These are phyloP conservation scores for Fistulifera solaris DNA, from an alignment of 108 stramenopile species.

Conservation along the genomic window DNA sequence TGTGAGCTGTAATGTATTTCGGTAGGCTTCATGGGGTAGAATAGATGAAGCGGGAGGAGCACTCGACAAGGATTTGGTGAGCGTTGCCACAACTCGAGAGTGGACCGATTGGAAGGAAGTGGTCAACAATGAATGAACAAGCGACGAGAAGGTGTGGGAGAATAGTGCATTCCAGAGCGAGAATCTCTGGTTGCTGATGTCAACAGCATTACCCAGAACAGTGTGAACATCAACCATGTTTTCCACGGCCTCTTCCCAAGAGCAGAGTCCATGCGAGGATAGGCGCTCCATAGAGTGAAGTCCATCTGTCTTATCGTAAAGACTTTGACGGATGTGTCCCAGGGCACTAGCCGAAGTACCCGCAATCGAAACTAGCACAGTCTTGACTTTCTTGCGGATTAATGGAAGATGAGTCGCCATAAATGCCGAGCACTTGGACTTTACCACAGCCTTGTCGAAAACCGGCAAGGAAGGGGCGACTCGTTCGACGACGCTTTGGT, in stretches of 20 bases:
- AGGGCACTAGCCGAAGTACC: slow-evolving; percentile 78
- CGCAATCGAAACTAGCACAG: slow-evolving; percentile 66
- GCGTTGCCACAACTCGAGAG: slow-evolving; percentile 55
- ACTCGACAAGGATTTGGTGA: slow-evolving; percentile 63
- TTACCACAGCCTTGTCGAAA: slow-evolving; percentile 49
- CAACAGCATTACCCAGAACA: slow-evolving; percentile 21
- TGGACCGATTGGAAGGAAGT: slow-evolving; percentile 82
- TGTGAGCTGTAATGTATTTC: slow-evolving; percentile 75
- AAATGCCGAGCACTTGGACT: slow-evolving; percentile 66
- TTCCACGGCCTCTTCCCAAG: slow-evolving; percentile 73
- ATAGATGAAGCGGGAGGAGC: slow-evolving; percentile 67
- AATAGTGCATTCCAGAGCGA: slow-evolving; percentile 82
- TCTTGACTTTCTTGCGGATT: slow-evolving; percentile 75
- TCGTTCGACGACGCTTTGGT: not conserved
- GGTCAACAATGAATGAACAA: slow-evolving; percentile 77
- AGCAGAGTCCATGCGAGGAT: slow-evolving; percentile 31
- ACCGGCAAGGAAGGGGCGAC: slow-evolving; percentile 62
- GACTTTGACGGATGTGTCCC: slow-evolving; percentile 76
- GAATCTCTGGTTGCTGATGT: slow-evolving; percentile 28
- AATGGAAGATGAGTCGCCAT: slow-evolving; percentile 73
- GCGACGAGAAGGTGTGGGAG: slow-evolving; percentile 72
- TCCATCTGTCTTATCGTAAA: slow-evolving; percentile 86
- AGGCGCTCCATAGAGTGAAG: slow-evolving; percentile 32
- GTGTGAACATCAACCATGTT: slow-evolving; percentile 57
- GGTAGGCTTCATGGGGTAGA: slow-evolving; percentile 83